Percentiles rank a stretch among this genome's conserved stretches.
Evolutionary conservation across 1,284 basidiomycete genomes (phyloP).

Genomic region (Entoloma clypeatum): DNA sequence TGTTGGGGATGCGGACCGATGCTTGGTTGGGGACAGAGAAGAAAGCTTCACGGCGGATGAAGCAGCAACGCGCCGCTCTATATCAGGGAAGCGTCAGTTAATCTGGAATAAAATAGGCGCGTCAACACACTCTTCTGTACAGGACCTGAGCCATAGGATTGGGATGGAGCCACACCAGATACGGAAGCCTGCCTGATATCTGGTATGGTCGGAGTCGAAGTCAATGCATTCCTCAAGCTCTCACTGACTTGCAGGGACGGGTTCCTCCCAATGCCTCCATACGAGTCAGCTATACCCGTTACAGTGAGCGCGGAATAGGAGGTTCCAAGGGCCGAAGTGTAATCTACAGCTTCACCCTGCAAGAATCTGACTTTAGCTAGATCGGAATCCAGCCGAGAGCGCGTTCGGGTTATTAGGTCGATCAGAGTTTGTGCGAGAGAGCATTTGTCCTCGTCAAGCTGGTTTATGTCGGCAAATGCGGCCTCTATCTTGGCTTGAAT

Average conservation of each 20-base stretch:
- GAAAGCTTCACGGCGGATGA: conserved; percentile 37
- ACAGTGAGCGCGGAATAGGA: conserved; percentile 20
- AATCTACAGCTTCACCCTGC: conserved; percentile 48
- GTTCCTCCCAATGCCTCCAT: conserved; percentile 31
- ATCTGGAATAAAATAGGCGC: not conserved
- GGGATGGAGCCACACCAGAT: conserved; percentile 18
- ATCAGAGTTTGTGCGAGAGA: conserved; percentile 51
- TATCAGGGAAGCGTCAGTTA: conserved; percentile 1
- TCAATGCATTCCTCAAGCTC: conserved; percentile 43
- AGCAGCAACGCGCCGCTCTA: conserved; percentile 37
- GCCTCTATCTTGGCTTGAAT: conserved; percentile 47
- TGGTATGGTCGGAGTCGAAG: conserved; percentile 25
- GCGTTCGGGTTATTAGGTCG: conserved; percentile 49
- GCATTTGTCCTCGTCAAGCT: conserved; percentile 52
- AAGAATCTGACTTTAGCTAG: conserved; percentile 51
- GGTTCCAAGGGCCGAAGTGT: conserved; percentile 17
- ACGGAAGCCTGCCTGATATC: conserved; percentile 23
- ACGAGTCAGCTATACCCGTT: conserved; percentile 20
- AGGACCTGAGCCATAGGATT: conserved; percentile 22
- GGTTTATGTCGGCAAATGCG: conserved; percentile 51
- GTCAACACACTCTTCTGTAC: conserved; percentile 34
- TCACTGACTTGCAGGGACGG: conserved; percentile 47
- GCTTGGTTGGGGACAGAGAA: conserved; percentile 33
- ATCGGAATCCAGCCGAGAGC: conserved; percentile 54
- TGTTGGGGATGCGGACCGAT: conserved; percentile 39